Evolutionary conservation across 163 green algal genomes (phyloP), one percentile per base, ranked within the genome.

Genomic region (Chlorella variabilis): DNA sequence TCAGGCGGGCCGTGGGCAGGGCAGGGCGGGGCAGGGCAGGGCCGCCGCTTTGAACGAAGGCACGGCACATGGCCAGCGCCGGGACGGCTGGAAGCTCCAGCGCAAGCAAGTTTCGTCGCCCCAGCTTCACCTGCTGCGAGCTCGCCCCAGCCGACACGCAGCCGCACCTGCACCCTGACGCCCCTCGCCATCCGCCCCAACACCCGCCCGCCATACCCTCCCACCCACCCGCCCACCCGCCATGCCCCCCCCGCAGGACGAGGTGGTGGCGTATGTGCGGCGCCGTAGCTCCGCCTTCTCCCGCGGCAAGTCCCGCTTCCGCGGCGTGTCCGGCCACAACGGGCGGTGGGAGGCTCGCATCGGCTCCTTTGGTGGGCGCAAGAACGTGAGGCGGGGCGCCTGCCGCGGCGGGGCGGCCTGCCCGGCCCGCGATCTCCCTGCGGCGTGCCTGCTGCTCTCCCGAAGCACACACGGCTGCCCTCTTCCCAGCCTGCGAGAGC

Each of bases 291-390:
- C 67, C 65, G 91, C 91, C 9, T 95, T 94, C 67, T 86, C 86
- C 49, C 79, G 91, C 25, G 91, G 91, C 56, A 85, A 83, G 31
- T 93, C 88, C 2, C 69, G 70, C 13, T 94, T 87, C 87, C 81
- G 91, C n/a, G 91, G 91, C 27, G 91, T 95, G 6, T 91, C 83
- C 2, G 91, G 91, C 2, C 85, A 92, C 54, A 71, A 87, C 38
- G 87, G 88, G 27, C 83, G 89, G n/a, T 95, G 91, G 91, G 91
- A 95, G 82, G 91, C 91, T 7, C 82, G 91, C 83, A 94, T 95
- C 54, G 91, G 91, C 42, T 80, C 81, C 11, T 94, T 92, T 51
- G 54, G 71, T 11, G 91, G 89, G 51, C 78, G 87, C 36, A 94
- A 94, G 59, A 95, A 95, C 71, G 91, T 93, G 71, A 75, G 87